Conservation (phyloP, 495 filamentous ascomycete species). For the Hypomontagnella monticulosa region DNA sequence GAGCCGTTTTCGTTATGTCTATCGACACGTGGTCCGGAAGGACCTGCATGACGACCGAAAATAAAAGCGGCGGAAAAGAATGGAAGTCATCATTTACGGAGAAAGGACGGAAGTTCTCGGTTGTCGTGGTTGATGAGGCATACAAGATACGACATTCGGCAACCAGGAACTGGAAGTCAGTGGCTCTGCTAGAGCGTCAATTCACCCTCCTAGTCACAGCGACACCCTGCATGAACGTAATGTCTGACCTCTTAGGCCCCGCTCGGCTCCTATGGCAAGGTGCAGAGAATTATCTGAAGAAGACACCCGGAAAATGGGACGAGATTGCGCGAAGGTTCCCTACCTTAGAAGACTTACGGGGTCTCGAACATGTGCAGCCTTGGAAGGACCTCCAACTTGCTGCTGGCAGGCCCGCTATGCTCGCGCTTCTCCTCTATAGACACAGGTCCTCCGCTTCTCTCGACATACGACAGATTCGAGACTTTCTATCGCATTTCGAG, state of each 20-base stretch:
- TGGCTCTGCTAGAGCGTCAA: constrained; percentile 33
- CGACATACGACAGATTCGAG: constrained; percentile 31
- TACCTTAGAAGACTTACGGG: neutral
- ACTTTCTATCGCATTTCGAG: constrained; percentile 38
- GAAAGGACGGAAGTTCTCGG: constrained; percentile 31
- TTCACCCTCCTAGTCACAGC: constrained; percentile 44
- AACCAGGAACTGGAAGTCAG: constrained; percentile 35
- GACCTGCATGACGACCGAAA: constrained; percentile 16
- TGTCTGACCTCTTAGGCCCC: constrained; percentile 37
- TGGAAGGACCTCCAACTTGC: constrained; percentile 30
- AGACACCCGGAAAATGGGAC: neutral
- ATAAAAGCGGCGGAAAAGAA: neutral
- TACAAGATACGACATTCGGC: constrained; percentile 35
- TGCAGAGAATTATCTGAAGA: constrained; percentile 13
- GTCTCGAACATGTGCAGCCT: constrained; percentile 7
- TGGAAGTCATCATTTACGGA: constrained; percentile 35
- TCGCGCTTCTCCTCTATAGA: constrained; percentile 21
- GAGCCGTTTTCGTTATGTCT: constrained; percentile 27
- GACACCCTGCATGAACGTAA: constrained; percentile 38
- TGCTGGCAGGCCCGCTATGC: constrained; percentile 29
- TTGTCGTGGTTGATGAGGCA: constrained; percentile 44
- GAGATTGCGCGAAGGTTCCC: neutral
- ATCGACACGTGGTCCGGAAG: constrained; percentile 40
- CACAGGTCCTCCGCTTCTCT: neutral
- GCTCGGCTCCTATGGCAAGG: constrained; percentile 35